Percentiles rank a stretch among this genome's conserved stretches.
Evolutionary conservation across 306 rosid genomes (phyloP).

Genomic region (Vigna angularis): DNA sequence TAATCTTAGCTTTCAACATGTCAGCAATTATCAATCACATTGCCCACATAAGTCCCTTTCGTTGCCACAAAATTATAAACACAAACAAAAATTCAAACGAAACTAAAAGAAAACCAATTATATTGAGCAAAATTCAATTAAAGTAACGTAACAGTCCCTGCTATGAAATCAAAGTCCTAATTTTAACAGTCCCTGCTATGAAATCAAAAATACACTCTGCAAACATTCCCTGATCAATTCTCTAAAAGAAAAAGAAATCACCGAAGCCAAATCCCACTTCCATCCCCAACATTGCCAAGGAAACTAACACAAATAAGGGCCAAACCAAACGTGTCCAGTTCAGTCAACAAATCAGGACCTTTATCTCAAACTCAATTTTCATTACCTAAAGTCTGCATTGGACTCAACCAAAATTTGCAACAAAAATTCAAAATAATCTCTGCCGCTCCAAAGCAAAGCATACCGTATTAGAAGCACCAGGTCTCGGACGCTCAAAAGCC

Average conservation of each 20-base stretch:
- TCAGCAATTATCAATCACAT: constrained; percentile 10
- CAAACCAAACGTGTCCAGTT: constrained; percentile 34
- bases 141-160: constrained; percentile 14
- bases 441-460: constrained; percentile 46
- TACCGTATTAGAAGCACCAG: constrained; percentile 82
- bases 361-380: constrained; percentile 29
- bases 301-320: constrained; percentile 4
- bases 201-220: constrained; percentile 22
- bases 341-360: constrained; percentile 10
- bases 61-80: background rate
- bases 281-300: constrained; percentile 13
- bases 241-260: constrained; percentile 4
- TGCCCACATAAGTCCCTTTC: constrained; percentile 9
- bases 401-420: background rate
- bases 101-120: constrained; percentile 4
- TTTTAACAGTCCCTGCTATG: constrained; percentile 1
- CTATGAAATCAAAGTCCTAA: constrained; percentile 11
- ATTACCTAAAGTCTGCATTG: constrained; percentile 22
- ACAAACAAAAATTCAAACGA: constrained; percentile 11
- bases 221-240: constrained; percentile 34
- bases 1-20: constrained; percentile 29
- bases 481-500: constrained; percentile 88
- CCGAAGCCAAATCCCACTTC: constrained; percentile 23
- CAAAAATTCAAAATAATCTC: background rate
- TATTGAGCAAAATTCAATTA: background rate